These are phyloP conservation scores for Plasmodium knowlesi DNA, from an alignment of 169 alveolate genomes.

Conservation along the genomic window DNA sequence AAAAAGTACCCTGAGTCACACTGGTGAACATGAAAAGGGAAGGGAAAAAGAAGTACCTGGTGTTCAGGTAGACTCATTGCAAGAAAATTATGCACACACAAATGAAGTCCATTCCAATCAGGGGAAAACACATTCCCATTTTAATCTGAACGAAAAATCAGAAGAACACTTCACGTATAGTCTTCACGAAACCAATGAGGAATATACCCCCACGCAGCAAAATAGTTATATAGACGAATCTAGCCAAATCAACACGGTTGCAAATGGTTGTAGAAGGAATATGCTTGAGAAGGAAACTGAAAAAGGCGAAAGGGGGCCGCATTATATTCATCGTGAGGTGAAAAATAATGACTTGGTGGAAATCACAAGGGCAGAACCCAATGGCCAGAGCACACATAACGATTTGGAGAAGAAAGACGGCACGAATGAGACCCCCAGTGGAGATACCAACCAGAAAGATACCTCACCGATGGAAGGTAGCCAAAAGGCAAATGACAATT, in stretches of 20 bases:
- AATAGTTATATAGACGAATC: neutral
- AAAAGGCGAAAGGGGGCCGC: neutral
- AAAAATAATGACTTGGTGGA: neutral
- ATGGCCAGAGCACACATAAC: neutral
- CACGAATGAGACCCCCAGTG: neutral
- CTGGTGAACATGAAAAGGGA: neutral
- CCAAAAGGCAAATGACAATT: constrained; percentile 8
- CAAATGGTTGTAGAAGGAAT: neutral
- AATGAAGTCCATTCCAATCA: neutral
- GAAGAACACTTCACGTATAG: constrained; percentile 25
- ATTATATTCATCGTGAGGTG: neutral
- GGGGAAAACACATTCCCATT: neutral
- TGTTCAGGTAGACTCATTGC: neutral
- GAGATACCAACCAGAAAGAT: neutral
- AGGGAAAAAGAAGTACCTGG: neutral
- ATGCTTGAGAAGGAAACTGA: neutral
- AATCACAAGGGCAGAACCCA: neutral
- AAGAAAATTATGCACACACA: neutral
- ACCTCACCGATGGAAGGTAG: neutral
- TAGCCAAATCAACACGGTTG: neutral
- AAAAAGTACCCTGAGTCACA: neutral
- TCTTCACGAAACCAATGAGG: neutral
- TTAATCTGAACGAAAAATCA: constrained; percentile 15
- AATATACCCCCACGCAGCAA: neutral
- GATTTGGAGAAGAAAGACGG: neutral